Evolutionary conservation across 2,329 filamentous ascomycete species (phyloP).

Genomic region (Beauveria rudraprayagi): DNA sequence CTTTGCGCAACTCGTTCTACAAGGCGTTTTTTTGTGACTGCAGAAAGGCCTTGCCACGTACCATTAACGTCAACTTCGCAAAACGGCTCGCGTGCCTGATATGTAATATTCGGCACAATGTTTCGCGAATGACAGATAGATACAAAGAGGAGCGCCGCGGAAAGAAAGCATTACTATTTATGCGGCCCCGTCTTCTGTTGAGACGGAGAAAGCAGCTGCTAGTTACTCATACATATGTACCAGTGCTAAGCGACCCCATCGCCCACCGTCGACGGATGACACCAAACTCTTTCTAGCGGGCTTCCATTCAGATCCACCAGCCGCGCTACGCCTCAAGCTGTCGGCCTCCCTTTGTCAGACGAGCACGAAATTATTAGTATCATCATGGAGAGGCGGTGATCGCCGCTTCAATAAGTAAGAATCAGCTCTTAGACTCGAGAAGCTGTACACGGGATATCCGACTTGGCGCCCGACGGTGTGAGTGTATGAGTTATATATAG

Average conservation of each 20-base stretch:
- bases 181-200: not conserved
- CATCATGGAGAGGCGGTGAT: not conserved
- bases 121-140: not conserved
- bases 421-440: not conserved
- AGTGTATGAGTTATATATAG: not conserved
- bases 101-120: not conserved
- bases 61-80: not conserved
- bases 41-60: not conserved
- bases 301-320: conserved; percentile 6
- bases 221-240: not conserved
- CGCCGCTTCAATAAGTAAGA: not conserved
- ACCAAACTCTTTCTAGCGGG: conserved; percentile 2
- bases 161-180: not conserved
- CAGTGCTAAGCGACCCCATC: not conserved
- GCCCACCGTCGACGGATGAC: not conserved
- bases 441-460: not conserved
- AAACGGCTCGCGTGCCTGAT: not conserved
- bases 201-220: not conserved
- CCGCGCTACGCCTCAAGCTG: not conserved
- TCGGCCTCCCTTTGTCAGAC: not conserved
- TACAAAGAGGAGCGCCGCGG: not conserved
- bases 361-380: not conserved
- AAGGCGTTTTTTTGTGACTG: not conserved
- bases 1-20: not conserved
- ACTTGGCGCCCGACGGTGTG: not conserved